Conservation (phyloP, 2,329 filamentous ascomycete genomes). For the Aspergillus novoparasiticus region DNA sequence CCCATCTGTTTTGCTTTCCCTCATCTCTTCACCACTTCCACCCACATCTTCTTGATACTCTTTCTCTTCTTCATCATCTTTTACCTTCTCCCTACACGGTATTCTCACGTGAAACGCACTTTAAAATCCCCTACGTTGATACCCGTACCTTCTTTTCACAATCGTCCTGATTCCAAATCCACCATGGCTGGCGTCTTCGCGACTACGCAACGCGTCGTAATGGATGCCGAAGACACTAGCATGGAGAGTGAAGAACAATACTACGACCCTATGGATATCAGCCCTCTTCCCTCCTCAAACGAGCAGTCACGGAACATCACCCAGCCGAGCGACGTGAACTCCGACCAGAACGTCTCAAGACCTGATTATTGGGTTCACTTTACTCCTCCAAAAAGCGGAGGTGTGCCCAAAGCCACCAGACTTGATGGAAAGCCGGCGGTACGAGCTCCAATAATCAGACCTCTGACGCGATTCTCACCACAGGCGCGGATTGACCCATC, state of each 20-base stretch:
- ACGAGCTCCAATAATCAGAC: slow-evolving; percentile 11
- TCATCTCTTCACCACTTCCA: background rate
- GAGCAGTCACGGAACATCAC: background rate
- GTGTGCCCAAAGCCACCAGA: background rate
- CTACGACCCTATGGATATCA: slow-evolving; percentile 23
- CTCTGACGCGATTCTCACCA: slow-evolving; percentile 14
- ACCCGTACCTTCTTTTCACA: background rate
- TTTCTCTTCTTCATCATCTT: slow-evolving; percentile 10
- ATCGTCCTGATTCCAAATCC: background rate
- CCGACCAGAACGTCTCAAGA: background rate
- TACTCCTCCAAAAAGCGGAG: background rate
- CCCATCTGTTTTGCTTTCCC: slow-evolving; percentile 17
- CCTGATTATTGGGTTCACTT: background rate
- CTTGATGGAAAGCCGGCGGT: background rate
- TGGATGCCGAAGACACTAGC: slow-evolving; percentile 7
- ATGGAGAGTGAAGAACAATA: background rate
- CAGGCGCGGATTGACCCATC: slow-evolving; percentile 2
- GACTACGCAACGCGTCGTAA: slow-evolving; percentile 9
- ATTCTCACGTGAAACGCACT: background rate
- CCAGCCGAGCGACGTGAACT: background rate
- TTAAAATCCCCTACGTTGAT: background rate
- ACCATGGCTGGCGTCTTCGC: slow-evolving; percentile 17
- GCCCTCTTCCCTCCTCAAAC: slow-evolving; percentile 3
- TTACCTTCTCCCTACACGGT: background rate
- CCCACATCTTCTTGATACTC: background rate